Evolutionary conservation across 179 eudicot species (phyloP).

Genomic region (Vitellaria paradoxa): DNA sequence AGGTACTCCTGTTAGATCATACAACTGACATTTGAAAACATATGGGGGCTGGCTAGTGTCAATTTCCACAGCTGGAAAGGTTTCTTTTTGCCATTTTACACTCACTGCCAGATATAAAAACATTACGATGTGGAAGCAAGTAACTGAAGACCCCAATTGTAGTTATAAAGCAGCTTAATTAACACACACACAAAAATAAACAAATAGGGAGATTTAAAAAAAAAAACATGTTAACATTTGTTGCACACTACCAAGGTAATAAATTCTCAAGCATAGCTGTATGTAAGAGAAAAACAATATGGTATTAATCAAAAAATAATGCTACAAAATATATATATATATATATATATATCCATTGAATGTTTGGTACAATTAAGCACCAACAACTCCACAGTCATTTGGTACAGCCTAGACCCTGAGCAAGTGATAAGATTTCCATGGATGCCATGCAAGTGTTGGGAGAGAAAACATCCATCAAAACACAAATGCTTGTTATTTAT

Average conservation of each 20-base stretch:
- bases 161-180: background rate
- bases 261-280: background rate
- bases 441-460: background rate
- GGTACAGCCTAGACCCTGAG: background rate
- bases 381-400: background rate
- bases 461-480: background rate
- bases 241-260: background rate
- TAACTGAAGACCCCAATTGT: background rate
- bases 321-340: background rate
- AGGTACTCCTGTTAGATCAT: constrained; percentile 92
- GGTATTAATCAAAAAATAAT: background rate
- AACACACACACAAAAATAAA: background rate
- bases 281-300: background rate
- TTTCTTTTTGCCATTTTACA: constrained; percentile 94
- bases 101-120: constrained; percentile 53
- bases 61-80: constrained; percentile 72
- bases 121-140: background rate
- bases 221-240: background rate
- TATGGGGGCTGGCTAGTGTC: constrained; percentile 82
- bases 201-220: background rate
- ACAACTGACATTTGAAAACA: constrained; percentile 87
- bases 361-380: background rate
- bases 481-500: background rate
- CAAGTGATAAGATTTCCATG: background rate
- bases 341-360: background rate